Percentiles rank a stretch among this genome's conserved stretches.
phyloP scores from a whole-genome alignment of 177 flowering plant genomes.

The Telopea speciosissima region DNA sequence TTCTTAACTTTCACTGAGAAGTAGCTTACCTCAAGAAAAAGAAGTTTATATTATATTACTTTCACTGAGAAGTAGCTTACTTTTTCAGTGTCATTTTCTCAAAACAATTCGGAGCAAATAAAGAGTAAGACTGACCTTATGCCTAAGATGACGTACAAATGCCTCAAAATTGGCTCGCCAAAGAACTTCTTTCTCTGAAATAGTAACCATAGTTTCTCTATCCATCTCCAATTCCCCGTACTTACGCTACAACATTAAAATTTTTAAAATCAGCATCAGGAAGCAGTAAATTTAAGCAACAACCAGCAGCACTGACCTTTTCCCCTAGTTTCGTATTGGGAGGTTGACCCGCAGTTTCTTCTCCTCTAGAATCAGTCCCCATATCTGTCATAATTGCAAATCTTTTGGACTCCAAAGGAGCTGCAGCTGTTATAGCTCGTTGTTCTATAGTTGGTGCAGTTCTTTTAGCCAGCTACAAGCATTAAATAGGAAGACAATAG shows the following conservation, averaged over 20 bases:
- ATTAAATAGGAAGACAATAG: slow-evolving; percentile 1
- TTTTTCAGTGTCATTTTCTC: background rate
- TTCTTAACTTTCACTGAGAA: too few species aligned
- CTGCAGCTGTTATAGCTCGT: slow-evolving; percentile 55
- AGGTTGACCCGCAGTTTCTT: slow-evolving; percentile 13
- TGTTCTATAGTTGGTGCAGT: slow-evolving; percentile 44
- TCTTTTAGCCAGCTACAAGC: slow-evolving; percentile 31
- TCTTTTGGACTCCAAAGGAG: slow-evolving; percentile 58
- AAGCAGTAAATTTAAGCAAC: background rate
- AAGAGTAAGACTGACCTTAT: slow-evolving; percentile 50
- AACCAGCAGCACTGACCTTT: slow-evolving; percentile 50
- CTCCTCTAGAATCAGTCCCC: slow-evolving; percentile 23
- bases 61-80: too few species aligned
- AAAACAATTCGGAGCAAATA: background rate
- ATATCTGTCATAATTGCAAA: slow-evolving; percentile 37
- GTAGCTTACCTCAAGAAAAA: too few species aligned
- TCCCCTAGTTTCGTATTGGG: slow-evolving; percentile 29
- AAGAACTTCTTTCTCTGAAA: slow-evolving; percentile 42
- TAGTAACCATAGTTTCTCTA: slow-evolving; percentile 20
- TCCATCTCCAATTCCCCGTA: slow-evolving; percentile 37
- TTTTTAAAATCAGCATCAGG: slow-evolving; percentile 1
- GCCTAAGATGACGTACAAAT: slow-evolving; percentile 57
- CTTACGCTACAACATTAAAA: slow-evolving; percentile 50
- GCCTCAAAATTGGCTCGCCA: slow-evolving; percentile 93
- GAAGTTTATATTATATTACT: too few species aligned